Percentiles rank a stretch among this genome's conserved stretches.
These are phyloP conservation scores for Entoloma clypeatum DNA, from an alignment of 1,284 basidiomycete genomes.

Conservation along the genomic window DNA sequence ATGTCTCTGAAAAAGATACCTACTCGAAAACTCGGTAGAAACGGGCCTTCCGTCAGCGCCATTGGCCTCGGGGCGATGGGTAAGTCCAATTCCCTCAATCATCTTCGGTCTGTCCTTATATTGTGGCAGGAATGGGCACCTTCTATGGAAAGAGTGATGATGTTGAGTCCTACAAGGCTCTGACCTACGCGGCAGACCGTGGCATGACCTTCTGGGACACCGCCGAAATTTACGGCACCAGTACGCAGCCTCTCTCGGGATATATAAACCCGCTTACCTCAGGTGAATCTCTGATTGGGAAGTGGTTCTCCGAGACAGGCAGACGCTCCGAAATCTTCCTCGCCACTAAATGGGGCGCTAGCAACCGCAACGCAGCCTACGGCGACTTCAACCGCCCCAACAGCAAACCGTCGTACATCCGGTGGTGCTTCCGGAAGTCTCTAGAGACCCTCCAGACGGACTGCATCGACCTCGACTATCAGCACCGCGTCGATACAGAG, in stretches of 20 bases:
- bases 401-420: constrained; percentile 8
- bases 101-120: background rate
- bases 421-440: constrained; percentile 4
- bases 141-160: constrained; percentile 22
- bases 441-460: constrained; percentile 14
- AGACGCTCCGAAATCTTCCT: constrained; percentile 16
- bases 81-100: constrained; percentile 1
- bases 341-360: constrained; percentile 14
- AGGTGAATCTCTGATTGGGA: constrained; percentile 15
- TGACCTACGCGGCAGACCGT: constrained; percentile 17
- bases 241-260: constrained; percentile 6
- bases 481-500: constrained; percentile 16
- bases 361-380: constrained; percentile 2
- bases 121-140: constrained; percentile 17
- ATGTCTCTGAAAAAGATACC: constrained; percentile 16
- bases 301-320: constrained; percentile 15
- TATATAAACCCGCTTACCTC: background rate
- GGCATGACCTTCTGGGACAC: constrained; percentile 23
- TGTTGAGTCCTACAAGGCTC: constrained; percentile 13
- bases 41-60: constrained; percentile 23
- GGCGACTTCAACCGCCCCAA: constrained; percentile 2
- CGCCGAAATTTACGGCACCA: constrained; percentile 19
- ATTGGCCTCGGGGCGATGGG: constrained; percentile 26
- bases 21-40: constrained; percentile 23
- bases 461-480: constrained; percentile 18